phyloP scores from a whole-genome alignment of 2,329 filamentous ascomycete genomes.

The Triangularia setosa region DNA sequence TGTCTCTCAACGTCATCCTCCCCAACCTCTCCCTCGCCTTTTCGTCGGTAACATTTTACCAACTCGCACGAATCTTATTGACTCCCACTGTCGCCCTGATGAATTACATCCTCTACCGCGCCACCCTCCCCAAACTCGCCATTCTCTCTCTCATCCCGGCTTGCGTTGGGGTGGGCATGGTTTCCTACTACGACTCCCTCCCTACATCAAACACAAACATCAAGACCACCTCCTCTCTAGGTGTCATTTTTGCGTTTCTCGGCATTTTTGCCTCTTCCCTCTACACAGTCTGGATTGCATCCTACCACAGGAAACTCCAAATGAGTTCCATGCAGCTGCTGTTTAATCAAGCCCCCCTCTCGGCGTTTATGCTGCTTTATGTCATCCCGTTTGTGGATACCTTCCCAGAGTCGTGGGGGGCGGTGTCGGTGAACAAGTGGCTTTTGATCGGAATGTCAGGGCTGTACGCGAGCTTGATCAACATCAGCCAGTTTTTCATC shows the following conservation, averaged over 20 bases:
- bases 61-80: conserved; percentile 63
- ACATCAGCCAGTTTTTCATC: conserved; percentile 61
- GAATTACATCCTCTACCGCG: conserved; percentile 59
- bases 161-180: conserved; percentile 61
- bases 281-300: conserved; percentile 66
- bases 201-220: conserved; percentile 43
- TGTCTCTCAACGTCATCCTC: conserved; percentile 66
- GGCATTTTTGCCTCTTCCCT: conserved; percentile 63
- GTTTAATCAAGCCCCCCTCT: conserved; percentile 63
- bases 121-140: conserved; percentile 52
- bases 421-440: conserved; percentile 50
- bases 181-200: conserved; percentile 66
- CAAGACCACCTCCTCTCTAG: conserved; percentile 54
- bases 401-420: conserved; percentile 51
- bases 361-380: conserved; percentile 60
- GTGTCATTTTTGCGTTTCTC: conserved; percentile 60
- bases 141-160: conserved; percentile 55
- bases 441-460: conserved; percentile 59
- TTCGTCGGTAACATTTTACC: conserved; percentile 66
- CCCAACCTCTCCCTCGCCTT: conserved; percentile 65
- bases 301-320: conserved; percentile 61
- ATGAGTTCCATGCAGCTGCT: conserved; percentile 67
- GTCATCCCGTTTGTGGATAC: conserved; percentile 63
- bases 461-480: conserved; percentile 60
- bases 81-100: conserved; percentile 63